Evolutionary conservation across 1,284 basidiomycete genomes (phyloP).

Genomic region (Fomes fomentarius): DNA sequence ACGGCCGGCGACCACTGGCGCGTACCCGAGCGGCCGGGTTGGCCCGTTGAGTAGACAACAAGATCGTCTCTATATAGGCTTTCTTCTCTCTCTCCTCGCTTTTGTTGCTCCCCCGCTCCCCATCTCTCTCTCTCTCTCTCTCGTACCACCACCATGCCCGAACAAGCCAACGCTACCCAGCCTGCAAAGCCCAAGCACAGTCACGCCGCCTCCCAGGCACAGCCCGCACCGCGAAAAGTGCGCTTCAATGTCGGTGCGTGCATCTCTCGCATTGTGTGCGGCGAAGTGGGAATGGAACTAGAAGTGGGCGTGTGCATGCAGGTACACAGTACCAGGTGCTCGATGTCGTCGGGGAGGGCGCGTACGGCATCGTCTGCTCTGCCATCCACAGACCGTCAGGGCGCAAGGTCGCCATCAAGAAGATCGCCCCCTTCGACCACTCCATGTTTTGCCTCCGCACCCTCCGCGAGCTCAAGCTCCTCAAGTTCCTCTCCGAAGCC

Average conservation of each 20-base stretch:
- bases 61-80: conserved; percentile 25
- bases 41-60: conserved; percentile 25
- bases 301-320: conserved; percentile 29
- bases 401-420: conserved; percentile 71
- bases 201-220: conserved; percentile 62
- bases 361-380: conserved; percentile 89
- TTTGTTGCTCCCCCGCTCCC: conserved; percentile 16
- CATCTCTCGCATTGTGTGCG: not conserved
- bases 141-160: conserved; percentile 29
- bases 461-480: conserved; percentile 83
- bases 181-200: conserved; percentile 58
- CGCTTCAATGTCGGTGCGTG: conserved; percentile 89
- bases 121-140: conserved; percentile 14
- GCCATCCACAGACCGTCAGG: conserved; percentile 82
- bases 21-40: conserved; percentile 12
- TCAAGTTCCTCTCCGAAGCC: conserved; percentile 89
- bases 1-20: conserved; percentile 1
- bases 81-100: conserved; percentile 11
- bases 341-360: conserved; percentile 89
- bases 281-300: conserved; percentile 10
- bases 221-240: conserved; percentile 82
- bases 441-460: conserved; percentile 88
- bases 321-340: conserved; percentile 86
- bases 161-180: conserved; percentile 27
- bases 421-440: conserved; percentile 87